Percentiles rank a stretch among this genome's conserved stretches.
Evolutionary conservation across 2,329 filamentous ascomycete genomes (phyloP).

Genomic region (Trichoderma oligosporum): DNA sequence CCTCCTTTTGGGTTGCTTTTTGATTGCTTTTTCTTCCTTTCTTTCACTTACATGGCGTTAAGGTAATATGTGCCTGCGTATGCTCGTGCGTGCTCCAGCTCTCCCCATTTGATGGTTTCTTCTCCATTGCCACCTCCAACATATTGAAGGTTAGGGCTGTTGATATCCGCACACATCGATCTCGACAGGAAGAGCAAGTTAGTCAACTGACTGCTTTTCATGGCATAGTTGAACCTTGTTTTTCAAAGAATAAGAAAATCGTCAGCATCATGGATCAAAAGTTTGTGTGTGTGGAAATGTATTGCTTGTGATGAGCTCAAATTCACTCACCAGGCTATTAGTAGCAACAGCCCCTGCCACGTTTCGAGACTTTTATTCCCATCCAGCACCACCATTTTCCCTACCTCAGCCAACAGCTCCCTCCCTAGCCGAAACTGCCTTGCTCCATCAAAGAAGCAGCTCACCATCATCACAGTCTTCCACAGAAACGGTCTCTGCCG

Average conservation of each 20-base stretch:
- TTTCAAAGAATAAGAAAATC: background rate
- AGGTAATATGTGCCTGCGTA: slow-evolving; percentile 50
- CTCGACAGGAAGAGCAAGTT: slow-evolving; percentile 48
- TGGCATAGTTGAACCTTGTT: slow-evolving; percentile 44
- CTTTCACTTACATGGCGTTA: slow-evolving; percentile 42
- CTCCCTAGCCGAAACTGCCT: slow-evolving; percentile 44
- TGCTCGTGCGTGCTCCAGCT: slow-evolving; percentile 44
- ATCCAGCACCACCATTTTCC: slow-evolving; percentile 38
- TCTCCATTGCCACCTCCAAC: background rate
- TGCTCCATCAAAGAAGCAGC: slow-evolving; percentile 40
- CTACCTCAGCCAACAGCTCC: slow-evolving; percentile 43
- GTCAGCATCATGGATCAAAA: background rate
- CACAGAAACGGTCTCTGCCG: slow-evolving; percentile 43
- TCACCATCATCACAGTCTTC: slow-evolving; percentile 48
- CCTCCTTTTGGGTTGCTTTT: too few species aligned
- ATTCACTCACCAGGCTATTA: slow-evolving; percentile 44
- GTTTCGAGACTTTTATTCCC: slow-evolving; percentile 45
- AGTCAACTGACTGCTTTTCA: slow-evolving; percentile 48
- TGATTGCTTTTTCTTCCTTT: too few species aligned
- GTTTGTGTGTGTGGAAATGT: too few species aligned
- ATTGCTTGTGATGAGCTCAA: too few species aligned
- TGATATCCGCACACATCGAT: slow-evolving; percentile 44
- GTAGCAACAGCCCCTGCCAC: slow-evolving; percentile 44
- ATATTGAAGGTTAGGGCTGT: slow-evolving; percentile 22
- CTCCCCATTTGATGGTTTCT: slow-evolving; percentile 27